These are phyloP conservation scores for Sicyos baderoa DNA, from an alignment of 306 rosid genomes.

Conservation along the genomic window DNA sequence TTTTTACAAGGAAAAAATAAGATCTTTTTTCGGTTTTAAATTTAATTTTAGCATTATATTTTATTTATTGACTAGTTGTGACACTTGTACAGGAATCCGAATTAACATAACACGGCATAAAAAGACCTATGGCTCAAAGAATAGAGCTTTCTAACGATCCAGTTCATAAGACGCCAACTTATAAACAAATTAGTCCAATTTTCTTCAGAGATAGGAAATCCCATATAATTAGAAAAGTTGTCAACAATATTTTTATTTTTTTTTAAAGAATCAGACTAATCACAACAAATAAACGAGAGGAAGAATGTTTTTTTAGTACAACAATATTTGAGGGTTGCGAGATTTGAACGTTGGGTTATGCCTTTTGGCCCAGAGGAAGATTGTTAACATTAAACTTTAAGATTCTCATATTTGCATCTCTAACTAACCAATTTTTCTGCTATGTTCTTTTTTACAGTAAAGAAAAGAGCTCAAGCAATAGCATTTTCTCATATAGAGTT, in stretches of 20 bases:
- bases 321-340: too few species aligned
- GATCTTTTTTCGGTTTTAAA: neutral
- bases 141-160: neutral
- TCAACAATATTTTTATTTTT: neutral
- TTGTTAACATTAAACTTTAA: neutral
- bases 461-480: too few species aligned
- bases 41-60: neutral
- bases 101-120: neutral
- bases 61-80: neutral
- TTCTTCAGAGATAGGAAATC: neutral
- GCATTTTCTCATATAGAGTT: too few species aligned
- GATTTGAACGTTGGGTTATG: too few species aligned
- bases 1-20: neutral
- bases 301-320: too few species aligned
- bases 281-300: neutral
- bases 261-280: neutral
- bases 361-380: neutral
- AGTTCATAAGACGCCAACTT: neutral
- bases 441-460: neutral
- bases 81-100: neutral
- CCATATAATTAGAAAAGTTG: neutral
- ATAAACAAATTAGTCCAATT: neutral
- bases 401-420: neutral
- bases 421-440: neutral
- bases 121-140: neutral